These are phyloP conservation scores for Didymella keratinophila DNA, from an alignment of 2,329 filamentous ascomycete genomes.

Conservation along the genomic window DNA sequence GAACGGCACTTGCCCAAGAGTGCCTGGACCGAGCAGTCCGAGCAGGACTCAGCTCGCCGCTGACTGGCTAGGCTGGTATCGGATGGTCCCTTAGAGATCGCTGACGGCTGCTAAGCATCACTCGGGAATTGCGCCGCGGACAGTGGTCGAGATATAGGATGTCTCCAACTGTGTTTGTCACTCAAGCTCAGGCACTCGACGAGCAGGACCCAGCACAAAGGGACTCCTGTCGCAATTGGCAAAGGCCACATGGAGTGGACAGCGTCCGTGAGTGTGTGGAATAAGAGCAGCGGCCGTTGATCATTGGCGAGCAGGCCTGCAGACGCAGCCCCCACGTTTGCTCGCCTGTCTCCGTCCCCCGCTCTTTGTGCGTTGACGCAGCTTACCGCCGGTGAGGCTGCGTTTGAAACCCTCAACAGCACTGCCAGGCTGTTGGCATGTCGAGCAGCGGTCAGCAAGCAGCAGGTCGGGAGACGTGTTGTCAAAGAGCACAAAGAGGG, in stretches of 20 bases:
- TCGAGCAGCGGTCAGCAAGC: slow-evolving; percentile 2
- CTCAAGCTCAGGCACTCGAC: neutral
- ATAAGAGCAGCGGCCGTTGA: slow-evolving; percentile 10
- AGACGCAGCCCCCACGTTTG: slow-evolving; percentile 16
- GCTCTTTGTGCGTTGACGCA: slow-evolving; percentile 16
- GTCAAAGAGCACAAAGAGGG: neutral
- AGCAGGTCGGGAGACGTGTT: neutral
- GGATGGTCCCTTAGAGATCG: slow-evolving; percentile 7
- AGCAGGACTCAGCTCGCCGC: slow-evolving; percentile 10
- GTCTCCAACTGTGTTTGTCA: neutral
- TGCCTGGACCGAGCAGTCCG: slow-evolving; percentile 11
- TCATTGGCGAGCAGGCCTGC: slow-evolving; percentile 17
- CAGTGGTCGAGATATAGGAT: neutral
- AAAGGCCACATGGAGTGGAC: neutral
- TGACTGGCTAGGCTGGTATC: slow-evolving; percentile 25
- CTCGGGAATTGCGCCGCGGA: slow-evolving; percentile 6
- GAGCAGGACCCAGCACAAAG: neutral
- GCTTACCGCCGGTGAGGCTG: slow-evolving; percentile 18
- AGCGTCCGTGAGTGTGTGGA: slow-evolving; percentile 1
- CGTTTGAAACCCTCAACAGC: neutral
- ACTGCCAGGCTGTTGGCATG: slow-evolving; percentile 1
- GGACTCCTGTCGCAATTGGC: neutral
- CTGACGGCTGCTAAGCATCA: slow-evolving; percentile 11
- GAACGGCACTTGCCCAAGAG: slow-evolving; percentile 7
- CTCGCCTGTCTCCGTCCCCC: slow-evolving; percentile 21